Conservation (phyloP, 768 basidiomycete genomes). For the Leccinum incarnatum region DNA sequence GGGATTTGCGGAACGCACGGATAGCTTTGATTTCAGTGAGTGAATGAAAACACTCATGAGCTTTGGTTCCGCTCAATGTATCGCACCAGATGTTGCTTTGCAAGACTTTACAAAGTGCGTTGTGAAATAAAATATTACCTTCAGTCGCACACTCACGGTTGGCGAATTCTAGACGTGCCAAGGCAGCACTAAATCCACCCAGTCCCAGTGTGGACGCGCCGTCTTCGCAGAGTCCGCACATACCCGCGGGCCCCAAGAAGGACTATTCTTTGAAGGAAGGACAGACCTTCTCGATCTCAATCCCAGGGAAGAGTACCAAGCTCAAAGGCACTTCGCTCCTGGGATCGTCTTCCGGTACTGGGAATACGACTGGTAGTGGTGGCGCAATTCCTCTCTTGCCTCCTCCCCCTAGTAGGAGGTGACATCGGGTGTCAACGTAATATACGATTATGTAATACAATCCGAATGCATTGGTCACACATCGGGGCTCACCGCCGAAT, state of each 20-base stretch:
- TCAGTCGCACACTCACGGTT: not conserved
- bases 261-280: conserved; percentile 94
- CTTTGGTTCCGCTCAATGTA: conserved; percentile 5
- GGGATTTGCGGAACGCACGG: conserved; percentile 85
- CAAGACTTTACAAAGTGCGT: conserved; percentile 82
- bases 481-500: not conserved
- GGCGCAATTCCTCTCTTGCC: conserved; percentile 66
- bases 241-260: conserved; percentile 81
- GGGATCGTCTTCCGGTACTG: conserved; percentile 29
- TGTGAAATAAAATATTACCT: not conserved
- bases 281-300: conserved; percentile 88
- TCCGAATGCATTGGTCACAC: conserved; percentile 8
- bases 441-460: conserved; percentile 18
- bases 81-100: conserved; percentile 66
- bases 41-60: conserved; percentile 3
- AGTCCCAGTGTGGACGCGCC: conserved; percentile 40
- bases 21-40: conserved; percentile 92
- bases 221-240: conserved; percentile 50
- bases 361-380: conserved; percentile 29
- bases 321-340: conserved; percentile 37
- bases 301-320: conserved; percentile 71
- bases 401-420: conserved; percentile 74
- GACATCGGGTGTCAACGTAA: conserved; percentile 21
- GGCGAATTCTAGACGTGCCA: conserved; percentile 47
- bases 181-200: conserved; percentile 58